Evolutionary conservation across 2,329 filamentous ascomycete genomes (phyloP).

Genomic region (Apiospora saccharicola): DNA sequence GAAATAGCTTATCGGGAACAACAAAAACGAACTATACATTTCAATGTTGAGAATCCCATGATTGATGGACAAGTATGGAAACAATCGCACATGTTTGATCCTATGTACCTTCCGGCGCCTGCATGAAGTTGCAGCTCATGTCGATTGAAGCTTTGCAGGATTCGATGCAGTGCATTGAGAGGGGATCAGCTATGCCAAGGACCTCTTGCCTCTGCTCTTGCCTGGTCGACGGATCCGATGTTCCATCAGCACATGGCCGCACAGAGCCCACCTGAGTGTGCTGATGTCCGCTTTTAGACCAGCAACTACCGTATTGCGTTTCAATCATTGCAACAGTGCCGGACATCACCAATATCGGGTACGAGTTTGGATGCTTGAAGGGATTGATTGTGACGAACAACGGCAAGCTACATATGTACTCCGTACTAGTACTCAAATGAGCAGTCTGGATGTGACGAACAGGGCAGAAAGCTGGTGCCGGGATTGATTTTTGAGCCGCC

Average conservation of each 20-base stretch:
- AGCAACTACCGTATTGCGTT: background rate
- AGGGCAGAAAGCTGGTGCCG: background rate
- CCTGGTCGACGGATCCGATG: background rate
- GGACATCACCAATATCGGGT: slow-evolving; percentile 1
- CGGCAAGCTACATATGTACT: background rate
- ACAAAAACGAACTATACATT: too few species aligned
- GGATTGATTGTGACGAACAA: background rate
- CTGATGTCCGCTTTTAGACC: background rate
- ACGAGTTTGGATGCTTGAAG: background rate
- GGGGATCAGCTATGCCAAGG: background rate
- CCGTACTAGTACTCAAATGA: background rate
- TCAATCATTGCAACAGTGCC: background rate
- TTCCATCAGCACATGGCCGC: background rate
- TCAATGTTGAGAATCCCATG: background rate
- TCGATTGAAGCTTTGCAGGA: background rate
- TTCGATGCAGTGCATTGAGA: background rate
- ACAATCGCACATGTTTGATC: background rate
- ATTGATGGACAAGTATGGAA: background rate
- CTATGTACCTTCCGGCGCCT: background rate
- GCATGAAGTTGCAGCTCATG: background rate
- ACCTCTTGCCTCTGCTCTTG: background rate
- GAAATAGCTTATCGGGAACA: background rate
- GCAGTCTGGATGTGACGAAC: background rate
- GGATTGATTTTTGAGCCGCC: background rate
- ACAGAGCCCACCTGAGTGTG: background rate